Base-by-base conservation (phyloP, 305 asterid species). In the Fraxinus velutina region DNA sequence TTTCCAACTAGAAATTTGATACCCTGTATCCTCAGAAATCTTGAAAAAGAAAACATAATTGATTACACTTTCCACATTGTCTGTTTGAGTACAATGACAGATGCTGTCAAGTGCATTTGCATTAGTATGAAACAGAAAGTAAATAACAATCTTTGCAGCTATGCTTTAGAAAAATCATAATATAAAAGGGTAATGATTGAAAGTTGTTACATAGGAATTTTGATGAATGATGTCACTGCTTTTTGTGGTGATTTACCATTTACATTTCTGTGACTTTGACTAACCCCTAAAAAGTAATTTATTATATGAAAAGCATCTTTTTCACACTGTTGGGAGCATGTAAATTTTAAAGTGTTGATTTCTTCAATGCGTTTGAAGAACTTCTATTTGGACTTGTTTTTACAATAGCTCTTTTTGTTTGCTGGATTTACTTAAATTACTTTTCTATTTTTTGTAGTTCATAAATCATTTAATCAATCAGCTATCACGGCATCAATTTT, bases 391-490 rank as follows among this genome's bases (percentile, higher is more conserved):
- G 19, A 24, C 17, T 66, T 66, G 36, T 27, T 47, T 76, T 62
- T 34, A 52, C 50, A 62, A 37, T 57, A 37, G 62, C 42, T 81
- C 8, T 15, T 81, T 85, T 85, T 62, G 73, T 29, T 80, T 88
- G 37, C 34, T 79, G 42, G 8, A 44, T 55, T 75, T 30, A 32
- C 73, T 27, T 66, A 66, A 66, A 34, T 66, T 66, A 10, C 17
- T 77, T 80, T 70, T 66, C 78, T 42, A 55, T 79, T 7, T 84
- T 80, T 79, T 89, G 92, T 91, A 96, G 99, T 96, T 94, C 91
- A 94, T 96, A 86, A 87, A 87, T 83, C 97, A 96, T 92, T 85
- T 96, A 85, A 89, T 94, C 83, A 91, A 94, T 89, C 97, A 91
- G 84, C 93, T 94, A 39, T 86, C 97, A 44, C 88, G 99, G 52